phyloP scores from a whole-genome alignment of 2,329 filamentous ascomycete genomes.

The Apiospora rasikravindrae region DNA sequence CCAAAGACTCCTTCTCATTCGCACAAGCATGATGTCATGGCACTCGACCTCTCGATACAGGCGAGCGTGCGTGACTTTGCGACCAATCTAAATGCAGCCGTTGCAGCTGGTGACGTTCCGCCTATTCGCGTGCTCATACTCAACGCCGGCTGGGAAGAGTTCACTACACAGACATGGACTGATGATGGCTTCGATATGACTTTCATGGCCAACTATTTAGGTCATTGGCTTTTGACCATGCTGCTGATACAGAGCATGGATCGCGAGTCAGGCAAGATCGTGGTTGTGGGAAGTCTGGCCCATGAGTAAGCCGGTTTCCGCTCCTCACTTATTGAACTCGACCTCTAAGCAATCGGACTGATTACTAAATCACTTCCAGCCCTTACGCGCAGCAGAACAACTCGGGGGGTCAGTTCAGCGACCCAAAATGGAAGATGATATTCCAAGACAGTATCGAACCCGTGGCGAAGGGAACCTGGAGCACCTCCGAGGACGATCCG shows the following conservation, averaged over 20 bases:
- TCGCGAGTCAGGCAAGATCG: constrained; percentile 22
- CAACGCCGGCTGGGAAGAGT: constrained; percentile 34
- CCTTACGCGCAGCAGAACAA: constrained; percentile 17
- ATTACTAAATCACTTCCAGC: neutral
- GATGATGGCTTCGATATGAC: constrained; percentile 25
- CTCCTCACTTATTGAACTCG: neutral
- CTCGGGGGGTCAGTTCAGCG: constrained; percentile 15
- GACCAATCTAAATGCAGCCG: constrained; percentile 25
- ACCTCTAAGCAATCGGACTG: neutral
- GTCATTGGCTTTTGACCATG: constrained; percentile 29
- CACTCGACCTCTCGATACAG: constrained; percentile 27
- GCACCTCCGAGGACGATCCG: constrained; percentile 29
- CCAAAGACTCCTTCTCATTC: neutral
- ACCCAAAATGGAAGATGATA: constrained; percentile 28
- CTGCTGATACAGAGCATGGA: constrained; percentile 29
- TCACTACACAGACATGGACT: constrained; percentile 23
- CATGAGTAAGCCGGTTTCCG: constrained; percentile 24
- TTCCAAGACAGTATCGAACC: constrained; percentile 27
- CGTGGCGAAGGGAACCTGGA: constrained; percentile 34
- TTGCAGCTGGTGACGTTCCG: constrained; percentile 31
- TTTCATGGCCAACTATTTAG: constrained; percentile 26
- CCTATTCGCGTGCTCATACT: constrained; percentile 36
- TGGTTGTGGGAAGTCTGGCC: constrained; percentile 22
- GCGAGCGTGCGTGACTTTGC: constrained; percentile 27
- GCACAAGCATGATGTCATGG: constrained; percentile 26